These are phyloP conservation scores for Haplographium delicatum DNA, from an alignment of 495 filamentous ascomycete genomes.

Conservation along the genomic window DNA sequence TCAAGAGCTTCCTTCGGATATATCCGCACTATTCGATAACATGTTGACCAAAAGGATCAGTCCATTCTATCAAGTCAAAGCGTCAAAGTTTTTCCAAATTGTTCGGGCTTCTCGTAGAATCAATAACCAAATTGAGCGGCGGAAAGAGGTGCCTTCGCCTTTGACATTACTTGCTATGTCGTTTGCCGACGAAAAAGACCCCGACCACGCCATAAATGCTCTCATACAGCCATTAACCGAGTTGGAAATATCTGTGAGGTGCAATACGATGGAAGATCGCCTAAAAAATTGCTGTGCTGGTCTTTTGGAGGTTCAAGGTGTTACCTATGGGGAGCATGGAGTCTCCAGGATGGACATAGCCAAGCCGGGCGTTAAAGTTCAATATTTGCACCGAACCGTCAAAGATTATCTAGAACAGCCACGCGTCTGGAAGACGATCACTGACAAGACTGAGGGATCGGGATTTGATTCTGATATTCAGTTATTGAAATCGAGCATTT, in stretches of 20 bases:
- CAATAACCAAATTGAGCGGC: background rate
- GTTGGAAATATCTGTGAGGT: background rate
- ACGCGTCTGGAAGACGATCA: background rate
- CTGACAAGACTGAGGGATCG: background rate
- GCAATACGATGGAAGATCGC: background rate
- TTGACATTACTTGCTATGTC: background rate
- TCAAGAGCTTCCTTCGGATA: no score
- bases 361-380: background rate
- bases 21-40: background rate
- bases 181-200: background rate
- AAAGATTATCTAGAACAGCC: conserved; percentile 6
- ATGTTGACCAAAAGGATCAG: background rate
- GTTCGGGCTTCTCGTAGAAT: background rate
- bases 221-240: background rate
- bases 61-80: background rate
- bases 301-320: conserved; percentile 2
- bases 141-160: background rate
- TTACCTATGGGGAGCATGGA: background rate
- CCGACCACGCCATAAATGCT: background rate
- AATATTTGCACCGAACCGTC: conserved; percentile 7
- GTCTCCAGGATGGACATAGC: background rate
- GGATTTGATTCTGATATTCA: background rate
- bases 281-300: conserved; percentile 2
- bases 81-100: background rate
- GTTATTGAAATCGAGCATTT: background rate